phyloP scores from a whole-genome alignment of 257 asterid genomes.

The Parsonsia alboflavescens region DNA sequence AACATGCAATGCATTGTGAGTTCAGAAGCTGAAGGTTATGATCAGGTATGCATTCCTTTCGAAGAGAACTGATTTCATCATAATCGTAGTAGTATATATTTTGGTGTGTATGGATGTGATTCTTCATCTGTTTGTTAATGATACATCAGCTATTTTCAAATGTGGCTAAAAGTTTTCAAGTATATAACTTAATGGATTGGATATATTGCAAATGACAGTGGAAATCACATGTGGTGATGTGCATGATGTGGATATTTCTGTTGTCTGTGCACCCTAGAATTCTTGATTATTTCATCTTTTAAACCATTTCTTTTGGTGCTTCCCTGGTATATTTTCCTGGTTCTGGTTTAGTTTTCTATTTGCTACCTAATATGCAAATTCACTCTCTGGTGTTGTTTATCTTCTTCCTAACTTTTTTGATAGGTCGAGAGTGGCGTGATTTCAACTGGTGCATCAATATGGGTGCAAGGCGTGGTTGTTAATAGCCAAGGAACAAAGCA shows the following conservation, averaged over 20 bases:
- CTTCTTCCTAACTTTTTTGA: slow-evolving; percentile 13
- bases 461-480: slow-evolving; percentile 69
- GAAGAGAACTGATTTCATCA: background rate
- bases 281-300: background rate
- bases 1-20: slow-evolving; percentile 93
- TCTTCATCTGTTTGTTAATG: background rate
- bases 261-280: background rate
- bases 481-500: slow-evolving; percentile 96
- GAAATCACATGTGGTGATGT: background rate
- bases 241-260: background rate
- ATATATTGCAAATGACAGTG: background rate
- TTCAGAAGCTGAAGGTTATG: slow-evolving; percentile 81
- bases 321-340: background rate
- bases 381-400: background rate
- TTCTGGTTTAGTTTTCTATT: background rate
- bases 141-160: background rate
- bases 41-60: slow-evolving; percentile 48
- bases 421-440: slow-evolving; percentile 75
- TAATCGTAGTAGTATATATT: background rate
- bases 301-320: background rate
- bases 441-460: slow-evolving; percentile 85
- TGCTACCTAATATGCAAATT: background rate
- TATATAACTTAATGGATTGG: background rate
- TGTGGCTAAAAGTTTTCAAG: background rate
- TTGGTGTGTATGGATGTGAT: background rate